Evolutionary conservation across 495 filamentous ascomycete genomes (phyloP), one percentile per base, ranked within the genome.

Genomic region (Penicillium riverlandense): DNA sequence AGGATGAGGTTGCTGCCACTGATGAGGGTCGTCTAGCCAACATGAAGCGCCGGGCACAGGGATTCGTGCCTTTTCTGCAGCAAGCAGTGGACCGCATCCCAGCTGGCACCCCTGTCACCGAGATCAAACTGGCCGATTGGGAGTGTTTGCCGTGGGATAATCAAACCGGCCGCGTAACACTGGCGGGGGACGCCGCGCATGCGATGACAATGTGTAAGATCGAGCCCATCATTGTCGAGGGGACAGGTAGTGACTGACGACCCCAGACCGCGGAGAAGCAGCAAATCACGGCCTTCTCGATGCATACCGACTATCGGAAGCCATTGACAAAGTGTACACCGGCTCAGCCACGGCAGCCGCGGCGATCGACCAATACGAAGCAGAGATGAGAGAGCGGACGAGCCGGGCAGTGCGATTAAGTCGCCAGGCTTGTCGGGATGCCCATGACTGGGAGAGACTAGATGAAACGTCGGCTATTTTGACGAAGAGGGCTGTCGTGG

Each of bases 381-480:
- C 52, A 5, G 70, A 65, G 33, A 74, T 81, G 58, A 61, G 74
- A n/a, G 40, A 53, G 8, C 59, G 80, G 0, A 63, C 72, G 0
- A 57, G 55, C 7, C 70, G 69, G 0, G 80, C 72, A 0, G 80
- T 84, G 10, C 53, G 74, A 28, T 55, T 75, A 6, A 80, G 76
- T 44, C 63, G 82, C 5, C 72, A 74, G 49, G 82, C 80, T 2
- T 83, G 80, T 52, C 38, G 82, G 1, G 82, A 84, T 57, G 80
- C 82, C 1, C 82, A 85, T 58, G 65, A 77, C 66, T 80, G 71
- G 62, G 49, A 53, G 6, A 47, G 47, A 36, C 45, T 70, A 7
- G 55, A 55, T 16, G 63, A 66, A 11, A 36, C 44, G 7, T 61
- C 48, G 13, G 55, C 61, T 0, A 61, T 61, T 35, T 41, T 64